phyloP scores from a whole-genome alignment of 202 grass and related monocot species.

The Saccharum hybrid region DNA sequence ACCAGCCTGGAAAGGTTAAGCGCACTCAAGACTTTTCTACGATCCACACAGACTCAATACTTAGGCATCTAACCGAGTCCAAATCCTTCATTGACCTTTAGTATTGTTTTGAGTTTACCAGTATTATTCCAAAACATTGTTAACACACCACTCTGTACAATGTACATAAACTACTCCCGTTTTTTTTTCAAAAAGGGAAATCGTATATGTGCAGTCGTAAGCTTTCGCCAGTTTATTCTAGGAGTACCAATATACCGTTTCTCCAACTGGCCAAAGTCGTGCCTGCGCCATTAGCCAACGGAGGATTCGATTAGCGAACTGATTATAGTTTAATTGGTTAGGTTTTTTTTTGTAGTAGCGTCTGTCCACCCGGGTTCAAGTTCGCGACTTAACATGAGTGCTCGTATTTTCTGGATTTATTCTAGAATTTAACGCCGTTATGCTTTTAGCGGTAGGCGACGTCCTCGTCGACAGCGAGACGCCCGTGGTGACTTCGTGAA shows the following conservation, averaged over 20 bases:
- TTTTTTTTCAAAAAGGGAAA: background rate
- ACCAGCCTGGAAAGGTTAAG: constrained; percentile 34
- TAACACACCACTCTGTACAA: background rate
- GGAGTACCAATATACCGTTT: background rate
- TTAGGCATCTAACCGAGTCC: constrained; percentile 22
- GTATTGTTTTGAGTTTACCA: constrained; percentile 10
- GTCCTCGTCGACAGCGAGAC: too few relatives aligned
- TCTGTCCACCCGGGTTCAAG: too few relatives aligned
- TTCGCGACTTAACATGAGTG: too few relatives aligned
- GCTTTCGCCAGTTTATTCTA: background rate
- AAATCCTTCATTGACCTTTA: constrained; percentile 23
- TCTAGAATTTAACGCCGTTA: too few relatives aligned
- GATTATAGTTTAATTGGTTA: too few relatives aligned
- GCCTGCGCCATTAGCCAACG: too few relatives aligned
- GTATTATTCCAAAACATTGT: constrained; percentile 23
- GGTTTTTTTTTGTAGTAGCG: too few relatives aligned
- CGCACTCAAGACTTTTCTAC: constrained; percentile 18
- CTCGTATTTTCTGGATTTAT: too few relatives aligned
- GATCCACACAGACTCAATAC: constrained; percentile 12
- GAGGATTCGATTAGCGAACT: too few relatives aligned
- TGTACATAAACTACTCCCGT: background rate
- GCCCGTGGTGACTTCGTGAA: too few relatives aligned
- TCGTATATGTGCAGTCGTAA: background rate
- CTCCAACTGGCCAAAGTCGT: constrained; percentile 6
- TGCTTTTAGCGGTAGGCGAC: too few relatives aligned